Base-by-base conservation (phyloP, 192 early-diverging fungal genomes). In the Helicostylum pulchrum region DNA sequence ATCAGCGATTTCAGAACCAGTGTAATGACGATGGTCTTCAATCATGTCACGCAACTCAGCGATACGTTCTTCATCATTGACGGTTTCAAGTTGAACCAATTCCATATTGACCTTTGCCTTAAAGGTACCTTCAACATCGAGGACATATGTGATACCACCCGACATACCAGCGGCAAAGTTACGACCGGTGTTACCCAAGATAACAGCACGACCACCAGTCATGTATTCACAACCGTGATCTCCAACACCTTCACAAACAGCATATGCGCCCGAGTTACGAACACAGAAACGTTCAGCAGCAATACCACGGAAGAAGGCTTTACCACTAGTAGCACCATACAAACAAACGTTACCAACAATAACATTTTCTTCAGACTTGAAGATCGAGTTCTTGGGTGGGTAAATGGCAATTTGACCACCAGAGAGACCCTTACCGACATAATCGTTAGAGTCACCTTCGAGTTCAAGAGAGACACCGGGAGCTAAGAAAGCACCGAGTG, bases 211-310 rank as follows among this genome's bases (percentile, higher is more conserved):
- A 49, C 97, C 97, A 50, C 97, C 97, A 2, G 97, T 99, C 97
- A 99, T 99, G 81, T 99, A 99, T 80, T 99, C 97, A 80, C 95
- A 97, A 60, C 95, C 97, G 72, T 99, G 97, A 82, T 99, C 97
- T 68, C 97, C 97, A 23, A 90, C 87, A 64, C 97, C 97, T 78
- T 99, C 97, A 43, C 94, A 91, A 6, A 99, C 95, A 48, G 95
- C 94, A 52, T 82, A 80, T 20, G 95, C 97, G 62, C 97, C 97
- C 11, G 94, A 97, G 78, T 99, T 99, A 75, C 97, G 88, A 56
- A 99, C 97, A 61, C 89, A 90, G 81, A 99, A 99, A 68, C 97
- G 91, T 80, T 99, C 97, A 14, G 95, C 95, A 62, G 95, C 95
- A 65, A 97, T 83, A 68, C 97, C 97, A 66, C 87, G 76, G 77